A percentile compares a stretch with the other conserved stretches of the same genome.
These are phyloP conservation scores for Aspergillus sparsus DNA, from an alignment of 495 filamentous ascomycete species.

Conservation along the genomic window DNA sequence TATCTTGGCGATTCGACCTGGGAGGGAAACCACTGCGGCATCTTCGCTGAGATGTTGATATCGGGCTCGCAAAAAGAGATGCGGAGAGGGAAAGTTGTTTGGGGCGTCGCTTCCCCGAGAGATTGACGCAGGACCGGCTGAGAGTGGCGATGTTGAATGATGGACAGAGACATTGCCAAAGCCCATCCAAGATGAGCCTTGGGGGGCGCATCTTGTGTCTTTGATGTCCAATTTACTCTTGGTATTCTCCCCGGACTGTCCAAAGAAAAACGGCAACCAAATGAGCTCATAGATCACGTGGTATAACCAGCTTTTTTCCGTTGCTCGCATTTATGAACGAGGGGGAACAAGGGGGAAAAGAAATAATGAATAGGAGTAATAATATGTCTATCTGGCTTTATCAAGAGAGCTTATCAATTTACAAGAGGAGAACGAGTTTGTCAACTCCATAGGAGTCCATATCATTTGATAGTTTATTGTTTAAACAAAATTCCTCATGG, in stretches of 20 bases:
- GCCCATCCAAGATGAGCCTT: constrained; percentile 57
- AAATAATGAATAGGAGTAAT: neutral
- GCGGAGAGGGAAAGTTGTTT: constrained; percentile 10
- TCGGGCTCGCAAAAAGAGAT: constrained; percentile 13
- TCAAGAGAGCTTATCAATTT: too few species aligned
- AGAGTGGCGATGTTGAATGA: constrained; percentile 41
- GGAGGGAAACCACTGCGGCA: constrained; percentile 26
- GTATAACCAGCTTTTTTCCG: neutral
- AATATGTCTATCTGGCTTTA: neutral
- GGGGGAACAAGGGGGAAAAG: neutral
- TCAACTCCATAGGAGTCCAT: neutral
- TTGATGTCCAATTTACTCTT: constrained; percentile 4
- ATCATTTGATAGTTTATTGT: neutral
- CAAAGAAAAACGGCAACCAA: neutral
- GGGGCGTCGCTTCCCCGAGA: constrained; percentile 18
- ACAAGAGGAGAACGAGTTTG: neutral
- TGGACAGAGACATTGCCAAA: constrained; percentile 70
- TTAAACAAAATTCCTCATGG: constrained; percentile 28
- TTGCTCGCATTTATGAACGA: too few species aligned
- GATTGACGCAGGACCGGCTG: constrained; percentile 15
- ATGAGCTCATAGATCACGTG: constrained; percentile 4
- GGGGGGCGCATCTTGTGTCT: constrained; percentile 46
- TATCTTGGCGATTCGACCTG: neutral
- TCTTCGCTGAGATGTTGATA: constrained; percentile 25
- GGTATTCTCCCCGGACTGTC: too few species aligned